Base-by-base conservation (phyloP, 805 yeast genomes). In the Lachancea dasiensis region DNA sequence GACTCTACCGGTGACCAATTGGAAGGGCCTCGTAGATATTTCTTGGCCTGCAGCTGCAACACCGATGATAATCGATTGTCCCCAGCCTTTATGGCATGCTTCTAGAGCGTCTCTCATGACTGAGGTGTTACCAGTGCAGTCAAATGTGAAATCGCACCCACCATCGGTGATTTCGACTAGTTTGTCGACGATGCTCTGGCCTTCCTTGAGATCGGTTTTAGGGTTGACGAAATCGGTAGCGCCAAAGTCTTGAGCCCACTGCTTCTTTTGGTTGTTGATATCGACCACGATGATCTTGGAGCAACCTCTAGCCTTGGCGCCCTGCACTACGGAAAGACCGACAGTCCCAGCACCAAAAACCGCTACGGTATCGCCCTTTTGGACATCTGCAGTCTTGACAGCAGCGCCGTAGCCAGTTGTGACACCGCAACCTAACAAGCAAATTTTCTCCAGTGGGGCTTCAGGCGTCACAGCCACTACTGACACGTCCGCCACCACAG, bases 401-500 rank as follows among this genome's bases (percentile, higher is more conserved):
- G 97, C 98, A 36, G 97, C 95, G 64, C 99, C 98, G 60, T 85
- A 85, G 48, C 98, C 98, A 37, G 98, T 92, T 38, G 98, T 92
- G 56, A 92, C 85, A 71, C 98, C 98, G 65, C 98, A 92, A 36
- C 98, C 99, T 54, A 94, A 75, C 63, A 94, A 68, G 70, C 97
- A 87, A 27, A 89, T 83, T 58, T 81, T 77, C 58, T 86, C 95
- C 61, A 79, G 72, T 45, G 86, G 83, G 43, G 95, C 97, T 48
- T 75, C 65, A 42, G 81, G 80, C 62, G 86, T 79, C 48, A 92
- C 86, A 13, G 95, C 92, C 41, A 89, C 98, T 31, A 92, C 86
- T 9, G 97, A 87, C 42, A 92, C 92, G 62, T 92, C 97, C 29
- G 97, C 95, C 30, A 92, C 95, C 40, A 92, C 99, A 10, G 99